Evolutionary conservation across 306 rosid species (phyloP).

Genomic region (Luffa acutangula): DNA sequence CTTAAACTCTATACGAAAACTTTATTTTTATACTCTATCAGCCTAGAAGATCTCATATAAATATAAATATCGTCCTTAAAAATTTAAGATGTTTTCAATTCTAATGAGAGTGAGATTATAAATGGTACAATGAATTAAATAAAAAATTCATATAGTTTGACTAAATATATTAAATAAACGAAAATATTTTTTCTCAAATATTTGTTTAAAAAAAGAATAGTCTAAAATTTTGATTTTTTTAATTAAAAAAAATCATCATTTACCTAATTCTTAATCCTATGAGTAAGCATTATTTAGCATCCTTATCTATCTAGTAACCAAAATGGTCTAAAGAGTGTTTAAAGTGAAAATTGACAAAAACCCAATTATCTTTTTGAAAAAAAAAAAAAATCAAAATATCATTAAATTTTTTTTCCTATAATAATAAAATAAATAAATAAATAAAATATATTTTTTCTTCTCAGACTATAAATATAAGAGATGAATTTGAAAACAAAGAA

Average conservation of each 20-base stretch:
- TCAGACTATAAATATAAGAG: not conserved
- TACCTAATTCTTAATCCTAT: not conserved
- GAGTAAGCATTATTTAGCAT: not conserved
- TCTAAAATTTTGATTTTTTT: not conserved
- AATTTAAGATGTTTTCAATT: too few relatives aligned
- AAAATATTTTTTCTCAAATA: too few relatives aligned
- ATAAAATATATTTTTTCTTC: not conserved
- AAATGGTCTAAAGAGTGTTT: not conserved
- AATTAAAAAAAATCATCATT: not conserved
- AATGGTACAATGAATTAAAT: not conserved
- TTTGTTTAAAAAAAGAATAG: not conserved
- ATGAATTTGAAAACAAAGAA: not conserved
- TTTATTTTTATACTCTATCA: too few relatives aligned
- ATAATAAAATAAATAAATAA: not conserved
- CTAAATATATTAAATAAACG: not conserved
- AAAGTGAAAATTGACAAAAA: not conserved
- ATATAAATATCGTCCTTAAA: too few relatives aligned
- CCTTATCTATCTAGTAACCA: not conserved
- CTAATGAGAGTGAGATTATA: not conserved
- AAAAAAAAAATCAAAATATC: slow-evolving; percentile 5
- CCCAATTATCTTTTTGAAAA: not conserved
- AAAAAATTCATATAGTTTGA: not conserved
- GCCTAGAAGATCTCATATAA: too few relatives aligned
- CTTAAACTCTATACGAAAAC: too few relatives aligned
- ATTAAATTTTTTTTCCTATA: not conserved